phyloP scores from a whole-genome alignment of 805 yeast genomes.

The Teunomyces atbi region DNA sequence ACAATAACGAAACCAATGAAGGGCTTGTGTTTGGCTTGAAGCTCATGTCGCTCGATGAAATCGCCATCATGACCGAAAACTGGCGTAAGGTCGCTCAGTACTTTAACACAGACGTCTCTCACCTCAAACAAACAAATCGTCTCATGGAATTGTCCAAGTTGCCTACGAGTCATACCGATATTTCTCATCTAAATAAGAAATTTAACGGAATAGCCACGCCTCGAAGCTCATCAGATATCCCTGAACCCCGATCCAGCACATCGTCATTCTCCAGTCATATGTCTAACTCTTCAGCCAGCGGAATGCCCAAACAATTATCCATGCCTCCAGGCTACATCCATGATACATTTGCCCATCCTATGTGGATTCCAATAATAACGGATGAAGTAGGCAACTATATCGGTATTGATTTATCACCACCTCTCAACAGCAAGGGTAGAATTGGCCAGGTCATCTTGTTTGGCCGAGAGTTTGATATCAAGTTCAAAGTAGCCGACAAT shows the following conservation, averaged over 20 bases:
- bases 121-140: conserved; percentile 17
- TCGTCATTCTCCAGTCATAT: conserved; percentile 17
- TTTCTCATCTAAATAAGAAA: conserved; percentile 13
- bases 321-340: conserved; percentile 77
- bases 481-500: conserved; percentile 78
- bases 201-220: conserved; percentile 6
- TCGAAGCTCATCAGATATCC: conserved; percentile 8
- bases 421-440: conserved; percentile 60
- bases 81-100: conserved; percentile 76
- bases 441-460: conserved; percentile 91
- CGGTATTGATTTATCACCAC: conserved; percentile 72
- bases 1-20: conserved; percentile 51
- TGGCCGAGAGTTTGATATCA: conserved; percentile 92
- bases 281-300: conserved; percentile 14
- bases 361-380: conserved; percentile 90
- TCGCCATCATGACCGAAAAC: conserved; percentile 73
- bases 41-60: conserved; percentile 75
- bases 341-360: conserved; percentile 78
- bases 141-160: conserved; percentile 22
- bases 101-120: conserved; percentile 24
- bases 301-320: conserved; percentile 52
- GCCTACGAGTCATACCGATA: conserved; percentile 17
- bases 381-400: conserved; percentile 91
- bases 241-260: conserved; percentile 16
- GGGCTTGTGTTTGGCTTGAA: conserved; percentile 82